Evolutionary conservation across 208 protist genomes (phyloP).

Genomic region (Borovskyia barvae): DNA sequence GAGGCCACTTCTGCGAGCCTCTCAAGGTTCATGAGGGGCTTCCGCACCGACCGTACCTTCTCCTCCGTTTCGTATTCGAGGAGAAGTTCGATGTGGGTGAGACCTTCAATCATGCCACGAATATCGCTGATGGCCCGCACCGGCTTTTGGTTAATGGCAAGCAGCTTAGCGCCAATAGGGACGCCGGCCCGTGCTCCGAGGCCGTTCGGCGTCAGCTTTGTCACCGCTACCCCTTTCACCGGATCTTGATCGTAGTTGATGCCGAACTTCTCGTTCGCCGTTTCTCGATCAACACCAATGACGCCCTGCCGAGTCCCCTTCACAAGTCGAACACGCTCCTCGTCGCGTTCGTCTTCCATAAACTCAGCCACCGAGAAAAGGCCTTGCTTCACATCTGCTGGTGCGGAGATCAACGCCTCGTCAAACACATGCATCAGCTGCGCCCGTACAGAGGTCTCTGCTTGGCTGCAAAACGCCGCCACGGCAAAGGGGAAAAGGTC

Average conservation of each 20-base stretch:
- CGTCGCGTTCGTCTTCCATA: slow-evolving; percentile 76
- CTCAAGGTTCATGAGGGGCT: slow-evolving; percentile 71
- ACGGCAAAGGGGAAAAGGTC: slow-evolving; percentile 88
- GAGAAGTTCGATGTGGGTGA: slow-evolving; percentile 62
- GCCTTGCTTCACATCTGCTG: slow-evolving; percentile 75
- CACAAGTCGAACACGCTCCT: slow-evolving; percentile 43
- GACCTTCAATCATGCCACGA: slow-evolving; percentile 68
- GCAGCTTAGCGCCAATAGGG: slow-evolving; percentile 63
- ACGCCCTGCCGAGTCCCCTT: slow-evolving; percentile 40
- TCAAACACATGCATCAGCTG: slow-evolving; percentile 77
- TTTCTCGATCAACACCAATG: slow-evolving; percentile 60
- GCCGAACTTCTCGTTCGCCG: slow-evolving; percentile 71
- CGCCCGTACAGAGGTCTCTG: slow-evolving; percentile 32
- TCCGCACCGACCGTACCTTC: slow-evolving; percentile 32
- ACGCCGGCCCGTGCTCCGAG: slow-evolving; percentile 70
- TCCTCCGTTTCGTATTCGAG: slow-evolving; percentile 62
- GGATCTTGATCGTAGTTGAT: slow-evolving; percentile 90
- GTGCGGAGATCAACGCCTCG: slow-evolving; percentile 55
- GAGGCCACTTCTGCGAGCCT: slow-evolving; percentile 72
- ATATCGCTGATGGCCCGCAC: slow-evolving; percentile 76
- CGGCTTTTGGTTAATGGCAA: slow-evolving; percentile 67
- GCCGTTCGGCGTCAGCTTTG: slow-evolving; percentile 76
- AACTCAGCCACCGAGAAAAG: slow-evolving; percentile 87
- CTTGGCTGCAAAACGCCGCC: slow-evolving; percentile 55
- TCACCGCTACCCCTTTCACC: slow-evolving; percentile 65